Conservation (phyloP, 176 grass and related monocot genomes). For the Zea luxurians region DNA sequence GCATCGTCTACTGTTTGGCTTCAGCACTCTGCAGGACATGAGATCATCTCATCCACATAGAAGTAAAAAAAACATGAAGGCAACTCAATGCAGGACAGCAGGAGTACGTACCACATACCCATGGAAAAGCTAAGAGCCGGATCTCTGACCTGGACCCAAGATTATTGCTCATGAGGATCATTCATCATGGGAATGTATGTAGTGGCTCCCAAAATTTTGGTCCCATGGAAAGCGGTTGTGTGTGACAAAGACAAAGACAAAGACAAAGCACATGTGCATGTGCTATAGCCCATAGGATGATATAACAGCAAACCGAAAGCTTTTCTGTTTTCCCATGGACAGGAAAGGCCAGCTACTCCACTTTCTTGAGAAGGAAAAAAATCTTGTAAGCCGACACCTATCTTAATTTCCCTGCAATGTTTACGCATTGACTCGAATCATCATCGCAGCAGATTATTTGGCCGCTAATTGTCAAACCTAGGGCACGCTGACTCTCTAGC, state of each 20-base stretch:
- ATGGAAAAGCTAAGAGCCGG: too few species aligned
- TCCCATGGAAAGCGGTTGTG: constrained; percentile 35
- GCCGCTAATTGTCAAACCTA: constrained; percentile 45
- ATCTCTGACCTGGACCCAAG: constrained; percentile 25
- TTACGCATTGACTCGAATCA: constrained; percentile 42
- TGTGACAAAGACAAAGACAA: constrained; percentile 2
- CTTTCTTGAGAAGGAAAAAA: constrained; percentile 56
- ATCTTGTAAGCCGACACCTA: constrained; percentile 34
- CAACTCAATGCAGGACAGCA: background rate
- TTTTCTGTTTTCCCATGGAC: constrained; percentile 6
- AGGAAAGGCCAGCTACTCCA: constrained; percentile 27
- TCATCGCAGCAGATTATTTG: background rate
- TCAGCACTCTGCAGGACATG: background rate
- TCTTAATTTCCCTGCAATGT: constrained; percentile 32
- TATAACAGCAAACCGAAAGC: background rate
- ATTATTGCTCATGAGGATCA: constrained; percentile 39
- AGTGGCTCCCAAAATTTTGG: constrained; percentile 28
- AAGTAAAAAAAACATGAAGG: background rate
- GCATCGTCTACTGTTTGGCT: background rate
- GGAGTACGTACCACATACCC: background rate
- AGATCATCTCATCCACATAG: background rate
- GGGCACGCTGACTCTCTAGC: constrained; percentile 15
- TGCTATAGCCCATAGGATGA: constrained; percentile 4
- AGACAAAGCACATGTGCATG: constrained; percentile 41
- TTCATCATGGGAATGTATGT: too few species aligned